Evolutionary conservation across 2,329 filamentous ascomycete genomes (phyloP).

Genomic region (Cytospora schulzeri): DNA sequence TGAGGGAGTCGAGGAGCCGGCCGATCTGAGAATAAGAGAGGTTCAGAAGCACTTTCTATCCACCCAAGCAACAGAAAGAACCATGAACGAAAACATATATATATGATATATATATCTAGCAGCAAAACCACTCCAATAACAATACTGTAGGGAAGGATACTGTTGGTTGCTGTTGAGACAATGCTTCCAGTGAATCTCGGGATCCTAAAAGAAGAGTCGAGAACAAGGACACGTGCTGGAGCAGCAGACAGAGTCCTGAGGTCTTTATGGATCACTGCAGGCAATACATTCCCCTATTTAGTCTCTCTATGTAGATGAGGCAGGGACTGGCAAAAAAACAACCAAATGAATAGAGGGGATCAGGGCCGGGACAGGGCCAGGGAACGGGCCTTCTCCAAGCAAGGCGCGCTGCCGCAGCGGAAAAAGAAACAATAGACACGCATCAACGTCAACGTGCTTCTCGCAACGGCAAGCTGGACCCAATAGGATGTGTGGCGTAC

Average conservation of each 20-base stretch:
- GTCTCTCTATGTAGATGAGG: conserved; percentile 3
- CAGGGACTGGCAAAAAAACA: neutral
- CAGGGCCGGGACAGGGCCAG: neutral
- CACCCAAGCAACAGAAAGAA: neutral
- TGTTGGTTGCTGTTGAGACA: neutral
- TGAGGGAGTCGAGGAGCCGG: neutral
- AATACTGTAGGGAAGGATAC: conserved; percentile 8
- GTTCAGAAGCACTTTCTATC: neutral
- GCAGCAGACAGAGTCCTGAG: conserved; percentile 10
- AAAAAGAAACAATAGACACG: conserved; percentile 10
- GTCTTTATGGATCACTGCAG: conserved; percentile 21
- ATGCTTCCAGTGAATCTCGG: conserved; percentile 1
- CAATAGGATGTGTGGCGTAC: conserved; percentile 17
- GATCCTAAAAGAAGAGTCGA: conserved; percentile 1
- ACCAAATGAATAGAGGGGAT: neutral
- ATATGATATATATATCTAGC: neutral
- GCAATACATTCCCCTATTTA: conserved; percentile 2
- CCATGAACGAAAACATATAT: neutral
- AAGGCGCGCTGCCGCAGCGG: conserved; percentile 6
- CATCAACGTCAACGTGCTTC: conserved; percentile 21
- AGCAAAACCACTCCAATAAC: conserved; percentile 7
- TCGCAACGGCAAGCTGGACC: conserved; percentile 2
- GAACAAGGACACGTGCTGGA: conserved; percentile 1
- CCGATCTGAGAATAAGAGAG: neutral
- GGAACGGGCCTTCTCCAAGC: conserved; percentile 15